Evolutionary conservation across 176 grass and related monocot genomes (phyloP).

Genomic region (Elymus sibiricus): DNA sequence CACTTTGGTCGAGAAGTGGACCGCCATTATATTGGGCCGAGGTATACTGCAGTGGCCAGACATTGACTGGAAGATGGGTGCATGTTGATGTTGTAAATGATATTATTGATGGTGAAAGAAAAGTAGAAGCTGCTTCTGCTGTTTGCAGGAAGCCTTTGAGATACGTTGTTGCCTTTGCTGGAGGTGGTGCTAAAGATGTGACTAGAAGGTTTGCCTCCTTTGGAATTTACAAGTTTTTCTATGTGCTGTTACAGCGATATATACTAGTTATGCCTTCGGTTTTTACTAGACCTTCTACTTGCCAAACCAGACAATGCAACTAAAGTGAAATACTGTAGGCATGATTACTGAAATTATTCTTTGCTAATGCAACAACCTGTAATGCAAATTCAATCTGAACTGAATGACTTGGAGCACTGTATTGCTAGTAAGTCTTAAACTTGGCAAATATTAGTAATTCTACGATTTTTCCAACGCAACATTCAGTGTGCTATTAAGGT

Average conservation of each 20-base stretch:
- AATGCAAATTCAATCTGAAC: background rate
- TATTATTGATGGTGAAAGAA: constrained; percentile 71
- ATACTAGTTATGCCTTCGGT: background rate
- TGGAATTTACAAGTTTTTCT: background rate
- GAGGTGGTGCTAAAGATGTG: constrained; percentile 96
- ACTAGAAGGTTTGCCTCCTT: constrained; percentile 71
- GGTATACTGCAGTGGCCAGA: constrained; percentile 74
- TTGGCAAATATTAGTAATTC: background rate
- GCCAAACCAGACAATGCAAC: constrained; percentile 1
- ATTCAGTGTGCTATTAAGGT: background rate
- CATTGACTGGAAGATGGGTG: constrained; percentile 74
- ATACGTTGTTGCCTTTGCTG: constrained; percentile 88
- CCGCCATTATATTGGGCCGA: constrained; percentile 75
- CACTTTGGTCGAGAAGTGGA: constrained; percentile 85
- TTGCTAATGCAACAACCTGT: background rate
- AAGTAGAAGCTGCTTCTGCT: constrained; percentile 79
- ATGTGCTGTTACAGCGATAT: background rate
- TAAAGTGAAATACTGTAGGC: background rate
- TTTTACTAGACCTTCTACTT: background rate
- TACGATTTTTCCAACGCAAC: background rate
- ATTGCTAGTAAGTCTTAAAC: background rate
- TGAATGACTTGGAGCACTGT: background rate
- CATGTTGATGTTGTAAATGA: constrained; percentile 91
- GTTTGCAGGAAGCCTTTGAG: constrained; percentile 81
- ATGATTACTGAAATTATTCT: constrained; percentile 6